Base-by-base conservation (phyloP, 2,329 filamentous ascomycete species). In the Macroventuria anomochaeta region DNA sequence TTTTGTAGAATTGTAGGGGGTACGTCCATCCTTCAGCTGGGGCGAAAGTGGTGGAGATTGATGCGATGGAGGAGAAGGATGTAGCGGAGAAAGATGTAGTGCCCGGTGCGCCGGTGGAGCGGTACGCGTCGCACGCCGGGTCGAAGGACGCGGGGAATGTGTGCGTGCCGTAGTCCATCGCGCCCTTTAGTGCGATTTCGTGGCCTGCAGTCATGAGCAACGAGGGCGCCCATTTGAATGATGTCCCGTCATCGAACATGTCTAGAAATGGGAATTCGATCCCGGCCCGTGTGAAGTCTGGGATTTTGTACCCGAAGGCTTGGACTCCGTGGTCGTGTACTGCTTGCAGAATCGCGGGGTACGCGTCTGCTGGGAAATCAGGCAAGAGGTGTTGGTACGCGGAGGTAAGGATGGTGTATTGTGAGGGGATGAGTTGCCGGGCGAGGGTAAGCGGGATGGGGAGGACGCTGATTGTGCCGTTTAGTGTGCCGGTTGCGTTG, bases 221-320 rank as follows among this genome's bases (percentile, higher is more conserved):
- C 2, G 76, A 75, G 0, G 77, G 77, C 0, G 75, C 75, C 76
- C 80, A 84, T 32, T 79, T 78, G 71, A 84, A 85, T 2, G 77
- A 79, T 55, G 76, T 70, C 28, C 78, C 79, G 65, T 84, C 81
- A 42, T 75, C 74, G 2, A 83, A 70, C 5, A 82, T 63, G 62
- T 84, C 82, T 31, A 85, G 54, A 64, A 85, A 85, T 0, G 83
- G 83, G 52, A 84, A 85, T 58, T 81, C 79, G 55, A 83, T 77
- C 7, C 79, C 77, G 15, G 79, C 71, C 31, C 79, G 79, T 20
- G 77, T 75, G 42, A 83, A 83, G 62, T 83, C 81, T 0, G 76
- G 69, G 6, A 81, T 68, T 2, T 71, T 72, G 43, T 79, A 72
- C 15, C 74, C 76, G 21, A 71, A 71, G 3, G 79, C 68, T 55